These are phyloP conservation scores for Parasitella parasitica DNA, from an alignment of 371 early-diverging fungal species.

Conservation along the genomic window DNA sequence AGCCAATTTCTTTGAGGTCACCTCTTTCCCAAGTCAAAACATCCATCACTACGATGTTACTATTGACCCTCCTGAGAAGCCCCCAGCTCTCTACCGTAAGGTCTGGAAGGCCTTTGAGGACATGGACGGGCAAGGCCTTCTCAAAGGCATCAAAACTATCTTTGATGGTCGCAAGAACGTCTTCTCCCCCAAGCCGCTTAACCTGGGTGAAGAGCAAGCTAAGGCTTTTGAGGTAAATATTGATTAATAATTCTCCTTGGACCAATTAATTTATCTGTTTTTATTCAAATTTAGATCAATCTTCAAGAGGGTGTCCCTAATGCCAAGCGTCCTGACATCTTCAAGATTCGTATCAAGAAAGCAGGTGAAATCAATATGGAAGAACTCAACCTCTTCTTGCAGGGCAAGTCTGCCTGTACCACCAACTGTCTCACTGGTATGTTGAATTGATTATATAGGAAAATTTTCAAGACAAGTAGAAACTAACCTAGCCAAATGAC, in stretches of 20 bases:
- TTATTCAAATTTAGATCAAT: slow-evolving; percentile 30
- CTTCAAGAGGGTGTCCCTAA: slow-evolving; percentile 22
- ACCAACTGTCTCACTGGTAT: slow-evolving; percentile 51
- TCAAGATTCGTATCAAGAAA: slow-evolving; percentile 61
- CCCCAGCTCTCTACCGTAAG: slow-evolving; percentile 45
- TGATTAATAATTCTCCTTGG: neutral
- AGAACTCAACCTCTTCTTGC: slow-evolving; percentile 53
- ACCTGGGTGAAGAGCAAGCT: slow-evolving; percentile 41
- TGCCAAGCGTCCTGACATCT: slow-evolving; percentile 30
- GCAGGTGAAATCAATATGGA: slow-evolving; percentile 59
- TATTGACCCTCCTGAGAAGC: slow-evolving; percentile 38
- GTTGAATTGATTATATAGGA: neutral
- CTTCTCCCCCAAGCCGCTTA: slow-evolving; percentile 42
- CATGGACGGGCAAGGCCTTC: slow-evolving; percentile 25
- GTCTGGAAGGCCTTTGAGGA: slow-evolving; percentile 49
- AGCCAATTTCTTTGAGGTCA: slow-evolving; percentile 50
- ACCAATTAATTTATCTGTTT: neutral
- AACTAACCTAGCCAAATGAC: neutral
- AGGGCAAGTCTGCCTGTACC: slow-evolving; percentile 40
- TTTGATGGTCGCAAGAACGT: slow-evolving; percentile 57
- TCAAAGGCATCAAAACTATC: slow-evolving; percentile 40
- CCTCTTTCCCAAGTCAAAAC: slow-evolving; percentile 38
- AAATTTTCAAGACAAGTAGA: neutral
- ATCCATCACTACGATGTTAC: slow-evolving; percentile 47
- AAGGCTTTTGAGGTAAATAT: slow-evolving; percentile 44